A percentile compares a stretch with the other conserved stretches of the same genome.
These are phyloP conservation scores for Lepidium africanum DNA, from an alignment of 345 rosid genomes.

Conservation along the genomic window DNA sequence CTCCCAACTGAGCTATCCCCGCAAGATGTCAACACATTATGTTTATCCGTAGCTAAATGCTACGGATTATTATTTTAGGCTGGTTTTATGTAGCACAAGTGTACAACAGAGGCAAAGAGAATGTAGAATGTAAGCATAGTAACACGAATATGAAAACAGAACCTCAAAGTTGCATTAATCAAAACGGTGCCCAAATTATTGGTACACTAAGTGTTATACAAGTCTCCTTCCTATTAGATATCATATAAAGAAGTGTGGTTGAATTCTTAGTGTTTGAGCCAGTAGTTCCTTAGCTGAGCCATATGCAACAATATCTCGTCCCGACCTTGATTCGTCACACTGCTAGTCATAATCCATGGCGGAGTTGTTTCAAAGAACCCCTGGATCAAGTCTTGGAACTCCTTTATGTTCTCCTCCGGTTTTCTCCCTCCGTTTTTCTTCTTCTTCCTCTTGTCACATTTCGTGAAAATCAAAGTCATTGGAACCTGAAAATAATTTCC, in stretches of 20 bases:
- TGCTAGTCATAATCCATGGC: constrained; percentile 99
- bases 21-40: background rate
- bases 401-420: constrained; percentile 70
- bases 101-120: too few species aligned
- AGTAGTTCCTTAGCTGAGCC: constrained; percentile 92
- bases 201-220: background rate
- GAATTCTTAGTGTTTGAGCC: constrained; percentile 64
- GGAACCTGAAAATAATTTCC: constrained; percentile 51
- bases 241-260: background rate
- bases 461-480: constrained; percentile 89
- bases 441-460: constrained; percentile 97
- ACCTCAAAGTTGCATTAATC: background rate
- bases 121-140: background rate
- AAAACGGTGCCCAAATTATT: background rate
- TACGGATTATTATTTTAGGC: too few species aligned
- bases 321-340: constrained; percentile 91
- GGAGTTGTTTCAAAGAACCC: constrained; percentile 78
- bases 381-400: constrained; percentile 69
- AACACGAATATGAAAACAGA: background rate
- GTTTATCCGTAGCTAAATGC: too few species aligned
- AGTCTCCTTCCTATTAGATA: background rate
- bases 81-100: too few species aligned
- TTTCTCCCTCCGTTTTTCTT: constrained; percentile 83
- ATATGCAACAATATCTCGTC: constrained; percentile 92
- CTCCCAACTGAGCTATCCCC: constrained; percentile 99